Conservation (phyloP, 2,329 filamentous ascomycete genomes). For the Cytospora mali region DNA sequence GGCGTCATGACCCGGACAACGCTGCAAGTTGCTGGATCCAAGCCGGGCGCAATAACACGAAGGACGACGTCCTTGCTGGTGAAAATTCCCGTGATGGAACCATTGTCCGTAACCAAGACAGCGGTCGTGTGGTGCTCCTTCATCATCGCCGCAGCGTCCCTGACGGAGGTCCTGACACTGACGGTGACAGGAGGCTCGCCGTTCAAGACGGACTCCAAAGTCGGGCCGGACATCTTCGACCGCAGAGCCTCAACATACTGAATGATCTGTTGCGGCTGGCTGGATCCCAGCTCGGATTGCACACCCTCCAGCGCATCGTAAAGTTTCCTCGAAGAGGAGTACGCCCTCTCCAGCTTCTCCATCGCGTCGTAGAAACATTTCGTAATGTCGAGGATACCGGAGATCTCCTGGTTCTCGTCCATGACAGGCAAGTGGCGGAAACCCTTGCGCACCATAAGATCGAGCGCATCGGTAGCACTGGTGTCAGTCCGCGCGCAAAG, state of each 20-base stretch:
- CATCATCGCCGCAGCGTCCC: conserved; percentile 93
- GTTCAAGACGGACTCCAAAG: conserved; percentile 89
- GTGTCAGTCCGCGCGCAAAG: conserved; percentile 97
- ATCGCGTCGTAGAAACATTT: conserved; percentile 99
- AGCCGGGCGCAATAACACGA: conserved; percentile 92
- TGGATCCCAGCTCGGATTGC: conserved; percentile 92
- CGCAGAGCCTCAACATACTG: conserved; percentile 97
- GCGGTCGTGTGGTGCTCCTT: conserved; percentile 99
- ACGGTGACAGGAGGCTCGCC: conserved; percentile 92
- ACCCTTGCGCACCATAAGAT: conserved; percentile 97
- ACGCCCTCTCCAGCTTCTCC: conserved; percentile 98
- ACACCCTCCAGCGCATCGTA: conserved; percentile 98
- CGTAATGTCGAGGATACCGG: conserved; percentile 95
- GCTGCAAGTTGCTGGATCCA: conserved; percentile 93
- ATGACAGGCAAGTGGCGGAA: conserved; percentile 98
- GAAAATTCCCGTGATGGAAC: conserved; percentile 97
- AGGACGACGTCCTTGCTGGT: conserved; percentile 99
- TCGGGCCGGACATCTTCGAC: conserved; percentile 96
- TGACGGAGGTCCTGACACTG: conserved; percentile 92
- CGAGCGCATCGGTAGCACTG: conserved; percentile 93
- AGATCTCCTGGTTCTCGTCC: conserved; percentile 99
- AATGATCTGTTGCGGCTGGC: conserved; percentile 97
- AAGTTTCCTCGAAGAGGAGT: conserved; percentile 95
- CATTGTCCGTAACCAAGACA: conserved; percentile 93
- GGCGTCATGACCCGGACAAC: conserved; percentile 99